Base-by-base conservation (phyloP, 2,329 filamentous ascomycete genomes). In the Fusarium nurragi region DNA sequence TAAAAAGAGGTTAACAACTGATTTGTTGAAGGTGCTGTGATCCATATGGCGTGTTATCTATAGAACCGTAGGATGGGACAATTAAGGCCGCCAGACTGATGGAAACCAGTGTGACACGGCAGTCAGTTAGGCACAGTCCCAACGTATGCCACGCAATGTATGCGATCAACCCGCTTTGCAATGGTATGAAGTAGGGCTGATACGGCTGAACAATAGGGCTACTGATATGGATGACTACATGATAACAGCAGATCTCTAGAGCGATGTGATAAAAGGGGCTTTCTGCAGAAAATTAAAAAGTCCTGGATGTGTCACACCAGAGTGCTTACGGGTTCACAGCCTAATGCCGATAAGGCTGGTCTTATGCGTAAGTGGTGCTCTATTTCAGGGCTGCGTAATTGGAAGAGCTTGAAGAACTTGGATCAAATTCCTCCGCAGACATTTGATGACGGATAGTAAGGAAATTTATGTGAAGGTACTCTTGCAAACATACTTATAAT, bases 201-300 rank as follows among this genome's bases (percentile, higher is more conserved):
- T 28, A 9, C 14, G 19, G 28, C 36, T 41, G 28, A 30, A 30
- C 11, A 2, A 30, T 30, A 36, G 19, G 51, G 10, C n/a, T 26
- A 13, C 6, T 14, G 6, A 8, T 19, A 52, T 34, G 11, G 40
- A 36, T 49, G 52, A 37, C 51, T 41, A 28, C 41, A 56, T 58
- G 16, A 10, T 4, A 12, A 18, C 21, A 22, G 25, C 30, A 13
- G 32, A 30, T 19, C 7, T n/a, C 0, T 6, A 9, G 11, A 2
- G 8, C 1, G 8, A 3, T 3, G 10, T 36, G 16, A 36, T 18
- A 13, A 10, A 40, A 49, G 23, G 30, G 51, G 23, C 51, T 58
- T 41, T 3, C 11, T 26, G 21, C 16, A 37, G 23, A 19, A 9
- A 43, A 43, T 41, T 2, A 5, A 12, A 28, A 8, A 16, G 26